phyloP scores from a whole-genome alignment of 495 filamentous ascomycete species.

The Neurospora sp. region DNA sequence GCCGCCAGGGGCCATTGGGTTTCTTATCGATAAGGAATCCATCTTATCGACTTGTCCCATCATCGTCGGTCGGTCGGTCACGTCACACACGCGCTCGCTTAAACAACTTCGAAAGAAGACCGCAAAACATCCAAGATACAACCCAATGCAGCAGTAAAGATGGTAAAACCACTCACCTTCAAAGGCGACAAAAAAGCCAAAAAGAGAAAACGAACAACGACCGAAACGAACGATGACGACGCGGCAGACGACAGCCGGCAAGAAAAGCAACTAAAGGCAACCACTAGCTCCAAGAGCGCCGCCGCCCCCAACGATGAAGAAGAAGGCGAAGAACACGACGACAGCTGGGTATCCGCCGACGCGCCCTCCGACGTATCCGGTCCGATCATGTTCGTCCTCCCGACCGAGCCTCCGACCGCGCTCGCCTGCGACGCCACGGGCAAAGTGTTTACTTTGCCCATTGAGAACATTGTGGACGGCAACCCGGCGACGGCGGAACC shows the following conservation, averaged over 20 bases:
- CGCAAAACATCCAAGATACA: neutral
- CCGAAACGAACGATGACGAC: slow-evolving; percentile 28
- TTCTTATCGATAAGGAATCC: neutral
- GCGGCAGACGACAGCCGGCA: slow-evolving; percentile 13
- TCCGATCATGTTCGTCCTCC: slow-evolving; percentile 70
- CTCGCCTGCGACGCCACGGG: slow-evolving; percentile 78
- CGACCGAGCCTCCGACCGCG: slow-evolving; percentile 55
- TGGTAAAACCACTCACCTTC: slow-evolving; percentile 80
- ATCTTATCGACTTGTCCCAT: neutral
- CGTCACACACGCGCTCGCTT: neutral
- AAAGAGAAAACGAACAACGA: slow-evolving; percentile 65
- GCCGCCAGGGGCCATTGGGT: neutral
- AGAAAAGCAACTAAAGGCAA: slow-evolving; percentile 9
- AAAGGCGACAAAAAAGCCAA: slow-evolving; percentile 95
- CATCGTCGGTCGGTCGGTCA: neutral
- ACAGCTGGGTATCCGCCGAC: slow-evolving; percentile 87
- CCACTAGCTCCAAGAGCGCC: slow-evolving; percentile 17
- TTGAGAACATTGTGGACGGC: slow-evolving; percentile 76
- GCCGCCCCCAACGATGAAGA: slow-evolving; percentile 25
- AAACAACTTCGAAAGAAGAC: neutral
- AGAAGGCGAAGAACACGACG: slow-evolving; percentile 47
- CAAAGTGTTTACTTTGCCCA: slow-evolving; percentile 63
- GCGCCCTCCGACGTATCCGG: slow-evolving; percentile 63
- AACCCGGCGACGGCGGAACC: slow-evolving; percentile 77
- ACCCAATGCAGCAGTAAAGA: slow-evolving; percentile 12